These are phyloP conservation scores for Aspergillus amoenus DNA, from an alignment of 2,329 filamentous ascomycete genomes.

Conservation along the genomic window DNA sequence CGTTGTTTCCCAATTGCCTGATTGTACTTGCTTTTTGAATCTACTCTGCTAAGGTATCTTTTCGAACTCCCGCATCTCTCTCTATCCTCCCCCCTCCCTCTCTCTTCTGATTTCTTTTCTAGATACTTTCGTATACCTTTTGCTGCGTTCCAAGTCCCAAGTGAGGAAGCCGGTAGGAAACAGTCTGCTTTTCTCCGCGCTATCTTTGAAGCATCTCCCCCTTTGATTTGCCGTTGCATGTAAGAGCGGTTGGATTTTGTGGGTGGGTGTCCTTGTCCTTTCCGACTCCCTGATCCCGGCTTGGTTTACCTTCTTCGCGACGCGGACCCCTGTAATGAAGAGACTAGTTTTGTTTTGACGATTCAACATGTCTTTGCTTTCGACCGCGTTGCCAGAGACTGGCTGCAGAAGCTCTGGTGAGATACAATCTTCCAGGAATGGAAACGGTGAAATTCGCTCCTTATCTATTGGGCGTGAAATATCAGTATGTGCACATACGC, in stretches of 20 bases:
- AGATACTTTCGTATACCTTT: conserved; percentile 23
- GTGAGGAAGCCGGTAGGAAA: neutral
- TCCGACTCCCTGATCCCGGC: conserved; percentile 8
- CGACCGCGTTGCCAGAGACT: conserved; percentile 24
- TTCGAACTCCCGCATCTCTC: conserved; percentile 20
- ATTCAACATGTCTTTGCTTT: conserved; percentile 29
- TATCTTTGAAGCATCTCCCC: conserved; percentile 24
- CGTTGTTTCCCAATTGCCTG: conserved; percentile 19
- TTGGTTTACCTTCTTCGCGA: conserved; percentile 12
- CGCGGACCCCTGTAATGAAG: neutral
- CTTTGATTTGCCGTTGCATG: conserved; percentile 23
- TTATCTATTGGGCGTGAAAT: conserved; percentile 24
- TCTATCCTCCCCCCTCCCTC: neutral
- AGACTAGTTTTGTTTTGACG: neutral
- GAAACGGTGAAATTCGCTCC: conserved; percentile 16
- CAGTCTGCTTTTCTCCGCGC: conserved; percentile 19
- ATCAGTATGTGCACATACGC: conserved; percentile 24
- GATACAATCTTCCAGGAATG: conserved; percentile 20
- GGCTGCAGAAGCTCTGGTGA: conserved; percentile 25
- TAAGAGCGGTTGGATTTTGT: conserved; percentile 25
- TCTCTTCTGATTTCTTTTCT: conserved; percentile 16
- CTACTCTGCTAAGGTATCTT: conserved; percentile 3
- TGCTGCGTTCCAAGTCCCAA: conserved; percentile 1
- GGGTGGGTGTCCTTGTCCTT: conserved; percentile 17
- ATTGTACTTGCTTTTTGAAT: conserved; percentile 4